phyloP scores from a whole-genome alignment of 768 basidiomycete genomes.

The Suillus lakei region DNA sequence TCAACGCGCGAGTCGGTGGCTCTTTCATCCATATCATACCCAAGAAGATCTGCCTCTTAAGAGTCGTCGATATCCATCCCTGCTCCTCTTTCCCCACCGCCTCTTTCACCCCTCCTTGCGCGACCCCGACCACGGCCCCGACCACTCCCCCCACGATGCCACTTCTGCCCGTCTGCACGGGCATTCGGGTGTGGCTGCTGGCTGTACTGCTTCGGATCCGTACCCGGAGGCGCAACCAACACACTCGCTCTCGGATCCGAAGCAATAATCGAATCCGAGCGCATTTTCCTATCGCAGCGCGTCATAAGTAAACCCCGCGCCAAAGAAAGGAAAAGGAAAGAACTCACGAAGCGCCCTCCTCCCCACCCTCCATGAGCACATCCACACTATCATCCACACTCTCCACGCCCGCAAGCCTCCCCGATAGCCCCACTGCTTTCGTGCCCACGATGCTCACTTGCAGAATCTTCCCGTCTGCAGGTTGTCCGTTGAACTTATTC shows the following conservation, averaged over 20 bases:
- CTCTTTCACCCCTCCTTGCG: slow-evolving; percentile 21
- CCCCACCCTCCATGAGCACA: slow-evolving; percentile 58
- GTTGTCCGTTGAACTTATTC: slow-evolving; percentile 75
- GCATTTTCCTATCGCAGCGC: too few species aligned
- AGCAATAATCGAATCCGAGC: slow-evolving; percentile 73
- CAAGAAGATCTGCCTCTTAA: slow-evolving; percentile 1
- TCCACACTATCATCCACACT: slow-evolving; percentile 47
- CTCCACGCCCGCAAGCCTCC: slow-evolving; percentile 61
- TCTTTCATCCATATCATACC: background rate
- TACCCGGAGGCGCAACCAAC: slow-evolving; percentile 69
- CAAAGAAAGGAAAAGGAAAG: too few species aligned
- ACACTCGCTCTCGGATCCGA: slow-evolving; percentile 70
- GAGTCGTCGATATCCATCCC: slow-evolving; percentile 36
- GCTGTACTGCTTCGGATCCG: slow-evolving; percentile 57
- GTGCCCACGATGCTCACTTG: slow-evolving; percentile 67
- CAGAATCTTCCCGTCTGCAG: slow-evolving; percentile 80
- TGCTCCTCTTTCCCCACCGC: slow-evolving; percentile 10
- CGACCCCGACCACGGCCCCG: slow-evolving; percentile 27
- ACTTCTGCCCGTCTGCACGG: slow-evolving; percentile 29
- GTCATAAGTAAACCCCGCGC: too few species aligned
- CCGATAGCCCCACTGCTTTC: slow-evolving; percentile 56
- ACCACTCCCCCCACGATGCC: slow-evolving; percentile 36
- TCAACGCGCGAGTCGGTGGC: background rate
- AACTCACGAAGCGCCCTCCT: slow-evolving; percentile 60
- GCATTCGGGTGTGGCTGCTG: slow-evolving; percentile 29